These are phyloP conservation scores for Salix udensis DNA, from an alignment of 345 rosid species.

Conservation along the genomic window DNA sequence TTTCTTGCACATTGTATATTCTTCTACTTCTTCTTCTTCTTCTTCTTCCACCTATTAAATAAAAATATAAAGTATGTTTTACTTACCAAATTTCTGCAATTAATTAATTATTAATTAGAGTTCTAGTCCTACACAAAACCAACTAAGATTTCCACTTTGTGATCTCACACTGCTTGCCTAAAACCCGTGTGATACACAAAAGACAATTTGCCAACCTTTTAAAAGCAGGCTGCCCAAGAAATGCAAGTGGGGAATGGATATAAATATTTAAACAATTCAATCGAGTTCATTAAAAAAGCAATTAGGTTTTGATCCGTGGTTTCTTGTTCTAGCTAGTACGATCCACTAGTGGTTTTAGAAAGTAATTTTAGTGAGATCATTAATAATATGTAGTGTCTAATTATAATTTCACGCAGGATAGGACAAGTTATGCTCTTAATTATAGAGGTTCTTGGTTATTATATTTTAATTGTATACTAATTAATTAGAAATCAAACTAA, in stretches of 20 bases:
- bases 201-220: conserved; percentile 26
- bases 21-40: background rate
- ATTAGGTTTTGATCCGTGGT: conserved; percentile 4
- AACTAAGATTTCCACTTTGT: conserved; percentile 51
- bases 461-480: background rate
- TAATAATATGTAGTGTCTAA: background rate
- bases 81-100: background rate
- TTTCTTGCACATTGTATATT: background rate
- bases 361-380: conserved; percentile 8
- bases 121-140: conserved; percentile 24
- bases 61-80: background rate
- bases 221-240: conserved; percentile 27
- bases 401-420: background rate
- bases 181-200: conserved; percentile 19
- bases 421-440: background rate
- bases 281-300: background rate
- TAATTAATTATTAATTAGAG: background rate
- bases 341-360: conserved; percentile 5
- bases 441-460: background rate
- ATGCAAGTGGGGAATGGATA: conserved; percentile 25
- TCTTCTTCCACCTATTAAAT: background rate
- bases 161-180: background rate
- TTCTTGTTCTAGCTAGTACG: conserved; percentile 24
- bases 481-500: background rate
- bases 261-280: conserved; percentile 19